Evolutionary conservation across 2,329 filamentous ascomycete species (phyloP), one percentile per base, ranked within the genome.

Genomic region (Sarocladiaceae sp.): DNA sequence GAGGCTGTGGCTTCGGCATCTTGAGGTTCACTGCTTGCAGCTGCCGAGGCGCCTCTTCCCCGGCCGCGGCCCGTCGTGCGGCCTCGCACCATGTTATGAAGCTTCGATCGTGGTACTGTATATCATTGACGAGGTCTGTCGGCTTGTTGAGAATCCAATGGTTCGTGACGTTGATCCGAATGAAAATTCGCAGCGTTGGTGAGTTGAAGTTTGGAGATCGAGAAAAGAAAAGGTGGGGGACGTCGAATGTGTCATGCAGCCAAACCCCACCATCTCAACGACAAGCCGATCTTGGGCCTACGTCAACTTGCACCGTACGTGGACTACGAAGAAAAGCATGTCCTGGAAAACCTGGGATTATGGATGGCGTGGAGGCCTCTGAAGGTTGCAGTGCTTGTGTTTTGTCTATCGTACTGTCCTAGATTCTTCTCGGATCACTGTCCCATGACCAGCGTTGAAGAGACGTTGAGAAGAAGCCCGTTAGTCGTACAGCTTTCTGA

Each of bases 11-110:
- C 24, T 34, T 45, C 44, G 4, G 46, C 23, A 6, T n/a, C 20
- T 16, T 41, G 23, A 7, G 37, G 37, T 15, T 43, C 21, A 23
- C 33, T 37, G 33, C 33, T 39, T 11, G 43, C 21, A 16, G 43
- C 32, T 11, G 43, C 33, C 21, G 43, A 53, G 31, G 53, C 53
- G 21, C 57, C 58, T 53, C 63, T 51, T 26, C 60, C 59, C 43
- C 50, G 58, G 26, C 61, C 61, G 45, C 62, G 54, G 33, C 54
- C 55, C 26, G 58, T 46, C 34, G 56, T 52, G 50, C 63, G 56
- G 24, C 59, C 61, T 45, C 63, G 56, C 45, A 57, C 55, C 63
- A 66, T 66, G 20, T 40, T 46, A 37, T 35, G 10, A 40, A 24
- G 21, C 13, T 19, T 20, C 13, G 18, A 11, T 16, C 15, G 4